A percentile compares a stretch with the other conserved stretches of the same genome.
These are phyloP conservation scores for Xanthoconium separans DNA, from an alignment of 1,284 basidiomycete genomes.

Conservation along the genomic window DNA sequence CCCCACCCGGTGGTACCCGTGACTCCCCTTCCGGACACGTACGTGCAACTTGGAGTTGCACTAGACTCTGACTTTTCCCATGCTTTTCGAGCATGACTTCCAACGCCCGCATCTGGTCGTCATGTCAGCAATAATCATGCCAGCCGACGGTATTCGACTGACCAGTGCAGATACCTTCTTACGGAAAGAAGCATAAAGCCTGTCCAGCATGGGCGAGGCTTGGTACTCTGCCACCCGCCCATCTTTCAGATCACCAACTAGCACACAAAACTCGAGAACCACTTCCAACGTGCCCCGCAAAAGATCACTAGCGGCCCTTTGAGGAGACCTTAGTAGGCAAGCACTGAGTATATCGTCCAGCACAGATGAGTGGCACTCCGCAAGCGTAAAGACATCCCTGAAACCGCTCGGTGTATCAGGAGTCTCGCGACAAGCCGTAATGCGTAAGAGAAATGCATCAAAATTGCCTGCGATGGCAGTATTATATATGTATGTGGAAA, in stretches of 20 bases:
- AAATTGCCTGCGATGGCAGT: conserved; percentile 76
- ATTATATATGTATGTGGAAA: conserved; percentile 74
- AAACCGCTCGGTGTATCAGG: conserved; percentile 36
- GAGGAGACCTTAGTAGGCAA: conserved; percentile 73
- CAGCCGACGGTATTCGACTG: conserved; percentile 27
- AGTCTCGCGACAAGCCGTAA: conserved; percentile 34
- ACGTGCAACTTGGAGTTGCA: conserved; percentile 23
- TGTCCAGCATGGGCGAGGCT: conserved; percentile 54
- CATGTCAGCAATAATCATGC: conserved; percentile 1
- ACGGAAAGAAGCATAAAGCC: conserved; percentile 54
- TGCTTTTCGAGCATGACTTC: conserved; percentile 40
- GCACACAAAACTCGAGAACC: conserved; percentile 68
- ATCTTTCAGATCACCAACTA: conserved; percentile 61
- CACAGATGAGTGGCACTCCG: conserved; percentile 65
- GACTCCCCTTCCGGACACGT: conserved; percentile 19
- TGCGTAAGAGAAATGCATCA: conserved; percentile 57
- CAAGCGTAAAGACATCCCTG: conserved; percentile 75
- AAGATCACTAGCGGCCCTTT: conserved; percentile 65
- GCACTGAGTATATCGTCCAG: conserved; percentile 77
- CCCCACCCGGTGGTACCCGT: conserved; percentile 43
- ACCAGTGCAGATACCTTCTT: conserved; percentile 59
- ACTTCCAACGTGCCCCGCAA: conserved; percentile 65
- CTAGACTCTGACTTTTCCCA: conserved; percentile 22
- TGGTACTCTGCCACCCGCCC: conserved; percentile 57
- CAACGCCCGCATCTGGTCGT: conserved; percentile 17